Base-by-base conservation (phyloP, 495 filamentous ascomycete genomes). In the Penicillium pancosmium region DNA sequence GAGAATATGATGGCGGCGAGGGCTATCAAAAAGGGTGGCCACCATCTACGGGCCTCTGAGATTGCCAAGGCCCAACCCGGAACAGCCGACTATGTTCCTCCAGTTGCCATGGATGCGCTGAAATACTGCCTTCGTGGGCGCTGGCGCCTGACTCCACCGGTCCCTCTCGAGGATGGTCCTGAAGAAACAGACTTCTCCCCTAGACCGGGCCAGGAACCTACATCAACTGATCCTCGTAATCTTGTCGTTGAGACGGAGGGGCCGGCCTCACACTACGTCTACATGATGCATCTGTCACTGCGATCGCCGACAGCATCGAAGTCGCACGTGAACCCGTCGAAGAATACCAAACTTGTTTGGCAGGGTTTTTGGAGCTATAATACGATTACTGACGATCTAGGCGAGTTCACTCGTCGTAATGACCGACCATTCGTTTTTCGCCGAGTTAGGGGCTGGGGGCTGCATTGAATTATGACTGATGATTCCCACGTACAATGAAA, bases 311-410 rank as follows among this genome's bases (percentile, higher is more conserved):
- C 84, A 0, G 82, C 88, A 0, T 75, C 73, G 15, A 77, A 76
- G 56, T 67, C 66, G 2, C 65, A 68, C 23, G 61, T 64, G 10
- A 78, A 78, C 53, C 64, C 73, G 19, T 70, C 76, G 2, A 82
- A 82, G 63, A 94, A 93, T 57, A 96, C 91, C 49, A 97, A 93
- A 75, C 70, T 99, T 35, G 74, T 74, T 0, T 98, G 95, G 95
- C 88, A 88, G 69, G 90, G 91, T 0, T 97, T 89, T 73, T 97
- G 91, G 88, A 92, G 87, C 73, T 95, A 94, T 63, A 95, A 97
- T 66, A 81, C 80, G 65, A 74, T 96, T 63, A 93, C 92, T 18
- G 92, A 93, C 68, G 93, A 97, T 71, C 91, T 91, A 88, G 91
- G 82, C 0, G 88, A 91, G 73, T 98, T 98, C 74, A 79, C 82